These are phyloP conservation scores for Aphanomyces euteiches DNA, from an alignment of 352 stramenopile species.

Conservation along the genomic window DNA sequence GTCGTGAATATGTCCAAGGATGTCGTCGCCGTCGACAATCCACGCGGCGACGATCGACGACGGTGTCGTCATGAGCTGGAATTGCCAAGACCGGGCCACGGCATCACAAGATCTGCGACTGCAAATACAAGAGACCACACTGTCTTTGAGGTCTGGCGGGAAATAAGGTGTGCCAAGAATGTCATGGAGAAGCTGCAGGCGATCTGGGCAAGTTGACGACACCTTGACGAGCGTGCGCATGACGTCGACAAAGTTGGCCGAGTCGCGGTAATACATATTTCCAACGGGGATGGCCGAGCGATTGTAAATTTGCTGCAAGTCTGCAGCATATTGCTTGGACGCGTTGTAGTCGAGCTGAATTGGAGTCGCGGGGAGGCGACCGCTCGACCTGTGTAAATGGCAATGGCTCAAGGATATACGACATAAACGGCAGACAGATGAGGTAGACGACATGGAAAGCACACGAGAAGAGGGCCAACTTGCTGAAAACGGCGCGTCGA, in stretches of 20 bases:
- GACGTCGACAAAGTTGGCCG: neutral
- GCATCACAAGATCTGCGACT: neutral
- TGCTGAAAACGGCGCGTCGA: no score
- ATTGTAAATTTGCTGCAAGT: neutral
- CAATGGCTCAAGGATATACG: no score
- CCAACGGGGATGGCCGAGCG: no score
- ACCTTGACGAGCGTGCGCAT: neutral
- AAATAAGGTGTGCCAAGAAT: constrained; percentile 11
- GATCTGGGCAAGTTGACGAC: neutral
- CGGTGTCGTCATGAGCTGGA: neutral
- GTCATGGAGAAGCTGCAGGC: neutral
- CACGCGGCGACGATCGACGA: neutral
- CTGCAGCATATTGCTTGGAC: neutral
- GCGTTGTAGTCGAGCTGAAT: neutral
- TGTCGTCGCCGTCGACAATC: neutral
- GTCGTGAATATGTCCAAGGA: neutral
- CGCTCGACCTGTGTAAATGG: no score
- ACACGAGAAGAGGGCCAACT: no score
- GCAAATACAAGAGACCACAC: neutral
- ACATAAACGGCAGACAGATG: no score
- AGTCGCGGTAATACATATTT: neutral
- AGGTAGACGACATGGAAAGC: no score
- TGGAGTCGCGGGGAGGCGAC: neutral
- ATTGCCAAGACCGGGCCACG: constrained; percentile 1
- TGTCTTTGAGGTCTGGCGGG: neutral